Conservation (phyloP, 768 basidiomycete species). For the Calocera viscosa region DNA sequence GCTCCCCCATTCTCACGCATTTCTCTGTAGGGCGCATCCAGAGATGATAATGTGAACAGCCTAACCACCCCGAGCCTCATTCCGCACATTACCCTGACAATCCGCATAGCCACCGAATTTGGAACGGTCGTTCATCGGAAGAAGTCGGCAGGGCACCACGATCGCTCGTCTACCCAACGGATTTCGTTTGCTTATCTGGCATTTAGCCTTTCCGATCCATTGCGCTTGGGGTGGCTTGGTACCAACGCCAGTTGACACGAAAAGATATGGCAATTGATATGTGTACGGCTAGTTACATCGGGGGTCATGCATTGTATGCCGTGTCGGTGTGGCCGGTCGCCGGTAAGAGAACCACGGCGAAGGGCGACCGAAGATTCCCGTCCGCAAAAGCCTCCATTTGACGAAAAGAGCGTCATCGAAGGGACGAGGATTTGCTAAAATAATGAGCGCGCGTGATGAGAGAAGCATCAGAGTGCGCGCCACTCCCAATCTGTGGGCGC, state of each 20-base stretch:
- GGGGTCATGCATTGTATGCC: not conserved
- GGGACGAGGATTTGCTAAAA: not conserved
- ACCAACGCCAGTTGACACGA: not conserved
- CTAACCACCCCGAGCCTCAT: not conserved
- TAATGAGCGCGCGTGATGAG: not conserved
- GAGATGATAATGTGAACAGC: not conserved
- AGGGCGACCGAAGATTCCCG: not conserved
- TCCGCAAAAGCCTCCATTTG: not conserved
- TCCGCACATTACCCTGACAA: not conserved
- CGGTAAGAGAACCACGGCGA: not conserved
- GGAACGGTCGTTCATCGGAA: not conserved
- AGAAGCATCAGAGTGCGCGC: not conserved
- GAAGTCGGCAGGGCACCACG: not conserved
- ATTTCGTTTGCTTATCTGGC: not conserved
- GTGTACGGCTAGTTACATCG: not conserved
- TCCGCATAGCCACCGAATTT: not conserved
- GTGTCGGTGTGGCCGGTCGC: not conserved
- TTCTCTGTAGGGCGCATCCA: not conserved
- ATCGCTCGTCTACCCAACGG: conserved; percentile 4
- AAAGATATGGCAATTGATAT: not conserved
- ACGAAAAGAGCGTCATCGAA: not conserved
- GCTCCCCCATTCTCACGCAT: not conserved
- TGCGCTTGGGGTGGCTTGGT: too few relatives aligned
- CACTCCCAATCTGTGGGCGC: too few relatives aligned
- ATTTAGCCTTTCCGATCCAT: too few relatives aligned